Evolutionary conservation across 2,329 filamentous ascomycete genomes (phyloP).

Genomic region (Alternaria sp.): DNA sequence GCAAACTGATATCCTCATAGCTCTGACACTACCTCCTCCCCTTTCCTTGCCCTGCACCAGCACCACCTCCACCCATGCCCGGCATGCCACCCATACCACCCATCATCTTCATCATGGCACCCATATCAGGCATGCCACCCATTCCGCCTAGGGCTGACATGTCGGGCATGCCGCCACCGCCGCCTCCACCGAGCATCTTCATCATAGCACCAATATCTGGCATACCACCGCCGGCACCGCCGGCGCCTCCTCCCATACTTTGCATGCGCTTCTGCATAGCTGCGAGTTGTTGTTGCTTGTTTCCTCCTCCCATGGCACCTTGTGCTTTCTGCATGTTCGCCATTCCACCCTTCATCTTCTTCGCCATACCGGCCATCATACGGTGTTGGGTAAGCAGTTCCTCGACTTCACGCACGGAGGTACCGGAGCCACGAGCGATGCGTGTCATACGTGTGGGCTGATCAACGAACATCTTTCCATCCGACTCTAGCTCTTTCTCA

Average conservation of each 20-base stretch:
- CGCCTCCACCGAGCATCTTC: constrained; percentile 86
- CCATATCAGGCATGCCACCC: constrained; percentile 57
- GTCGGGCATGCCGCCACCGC: constrained; percentile 67
- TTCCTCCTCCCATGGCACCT: constrained; percentile 86
- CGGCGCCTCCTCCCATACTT: constrained; percentile 80
- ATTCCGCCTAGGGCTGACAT: constrained; percentile 68
- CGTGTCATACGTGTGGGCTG: constrained; percentile 93
- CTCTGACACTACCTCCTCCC: constrained; percentile 30
- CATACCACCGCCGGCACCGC: constrained; percentile 65
- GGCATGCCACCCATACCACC: constrained; percentile 42
- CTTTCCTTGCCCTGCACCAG: constrained; percentile 26
- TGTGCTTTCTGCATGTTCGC: constrained; percentile 97
- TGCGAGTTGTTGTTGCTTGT: constrained; percentile 91
- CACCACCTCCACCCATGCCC: constrained; percentile 38
- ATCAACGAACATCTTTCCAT: constrained; percentile 92
- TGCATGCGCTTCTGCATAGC: constrained; percentile 97
- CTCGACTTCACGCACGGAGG: constrained; percentile 90
- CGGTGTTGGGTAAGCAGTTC: constrained; percentile 96
- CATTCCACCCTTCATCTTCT: constrained; percentile 98
- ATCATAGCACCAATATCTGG: constrained; percentile 86
- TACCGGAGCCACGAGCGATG: constrained; percentile 88
- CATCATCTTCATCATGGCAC: constrained; percentile 50
- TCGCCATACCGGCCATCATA: constrained; percentile 99
- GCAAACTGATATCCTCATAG: constrained; percentile 8
- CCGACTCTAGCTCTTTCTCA: constrained; percentile 90